These are phyloP conservation scores for Lasiodiplodia hormozganensis DNA, from an alignment of 2,329 filamentous ascomycete species.

Conservation along the genomic window DNA sequence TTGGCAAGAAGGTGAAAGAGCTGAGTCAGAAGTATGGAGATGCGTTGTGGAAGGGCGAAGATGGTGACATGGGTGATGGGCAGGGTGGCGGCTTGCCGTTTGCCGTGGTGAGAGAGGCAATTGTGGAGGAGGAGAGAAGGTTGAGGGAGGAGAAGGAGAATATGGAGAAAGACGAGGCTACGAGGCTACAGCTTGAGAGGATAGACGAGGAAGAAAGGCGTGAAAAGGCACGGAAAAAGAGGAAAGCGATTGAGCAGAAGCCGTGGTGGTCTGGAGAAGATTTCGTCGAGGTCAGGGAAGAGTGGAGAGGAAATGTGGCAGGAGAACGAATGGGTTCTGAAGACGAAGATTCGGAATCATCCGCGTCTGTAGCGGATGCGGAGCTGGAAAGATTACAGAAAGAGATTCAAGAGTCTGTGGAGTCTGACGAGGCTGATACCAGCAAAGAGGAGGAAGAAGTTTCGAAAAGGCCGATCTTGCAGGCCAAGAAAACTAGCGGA, in stretches of 20 bases:
- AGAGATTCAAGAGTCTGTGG: not conserved
- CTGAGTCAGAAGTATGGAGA: not conserved
- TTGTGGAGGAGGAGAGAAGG: constrained; percentile 6
- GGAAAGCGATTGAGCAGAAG: not conserved
- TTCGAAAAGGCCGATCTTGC: not conserved
- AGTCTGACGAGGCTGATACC: not conserved
- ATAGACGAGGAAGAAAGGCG: not conserved
- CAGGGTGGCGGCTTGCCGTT: not conserved
- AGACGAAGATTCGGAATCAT: not conserved
- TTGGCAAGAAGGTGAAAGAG: not conserved
- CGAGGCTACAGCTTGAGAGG: not conserved
- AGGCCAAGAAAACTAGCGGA: not conserved
- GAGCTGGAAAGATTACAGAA: not conserved
- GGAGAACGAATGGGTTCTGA: not conserved
- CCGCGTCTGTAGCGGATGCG: not conserved
- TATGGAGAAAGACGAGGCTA: not conserved
- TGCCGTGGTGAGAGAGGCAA: not conserved
- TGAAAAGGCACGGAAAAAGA: not conserved
- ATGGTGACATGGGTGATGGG: not conserved
- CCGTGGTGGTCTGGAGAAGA: not conserved
- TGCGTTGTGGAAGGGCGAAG: not conserved
- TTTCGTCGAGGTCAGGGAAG: not conserved
- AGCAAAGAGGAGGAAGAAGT: not conserved
- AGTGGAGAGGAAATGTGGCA: not conserved
- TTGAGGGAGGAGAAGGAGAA: not conserved